A percentile compares a stretch with the other conserved stretches of the same genome.
Conservation (phyloP, 352 stramenopile genomes). For the Phytophthora ramorum region DNA sequence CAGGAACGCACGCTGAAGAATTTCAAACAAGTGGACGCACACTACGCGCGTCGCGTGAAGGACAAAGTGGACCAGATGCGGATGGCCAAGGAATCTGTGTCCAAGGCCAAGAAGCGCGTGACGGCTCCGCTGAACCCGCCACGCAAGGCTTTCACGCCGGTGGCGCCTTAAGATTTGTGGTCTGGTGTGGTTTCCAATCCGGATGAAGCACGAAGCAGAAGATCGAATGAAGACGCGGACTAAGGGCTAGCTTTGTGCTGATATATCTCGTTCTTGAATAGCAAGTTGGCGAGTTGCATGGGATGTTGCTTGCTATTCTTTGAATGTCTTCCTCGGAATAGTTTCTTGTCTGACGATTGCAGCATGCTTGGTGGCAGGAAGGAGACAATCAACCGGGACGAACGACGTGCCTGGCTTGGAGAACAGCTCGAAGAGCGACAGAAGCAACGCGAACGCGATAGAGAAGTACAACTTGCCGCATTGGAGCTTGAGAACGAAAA, state of each 20-base stretch:
- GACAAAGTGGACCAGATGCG: conserved; percentile 48
- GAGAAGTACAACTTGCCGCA: conserved; percentile 35
- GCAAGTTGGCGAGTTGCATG: conserved; percentile 3
- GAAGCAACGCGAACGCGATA: conserved; percentile 47
- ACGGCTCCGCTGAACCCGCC: conserved; percentile 39
- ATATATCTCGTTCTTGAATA: conserved; percentile 1
- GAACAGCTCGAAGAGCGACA: conserved; percentile 53
- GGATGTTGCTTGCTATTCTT: conserved; percentile 5
- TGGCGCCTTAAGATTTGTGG: conserved; percentile 28
- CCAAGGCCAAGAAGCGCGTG: conserved; percentile 36
- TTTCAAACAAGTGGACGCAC: conserved; percentile 41
- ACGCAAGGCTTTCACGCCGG: conserved; percentile 41
- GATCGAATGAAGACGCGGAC: background rate
- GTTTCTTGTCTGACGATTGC: background rate
- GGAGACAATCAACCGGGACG: conserved; percentile 17
- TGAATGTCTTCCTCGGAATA: conserved; percentile 13
- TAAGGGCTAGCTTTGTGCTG: conserved; percentile 9
- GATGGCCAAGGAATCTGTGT: conserved; percentile 24
- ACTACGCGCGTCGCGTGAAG: conserved; percentile 43
- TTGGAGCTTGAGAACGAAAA: conserved; percentile 41
- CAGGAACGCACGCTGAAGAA: conserved; percentile 44
- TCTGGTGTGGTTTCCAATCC: background rate
- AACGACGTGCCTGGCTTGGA: conserved; percentile 57
- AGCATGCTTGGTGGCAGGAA: conserved; percentile 12
- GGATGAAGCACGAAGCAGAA: conserved; percentile 10